Conservation (phyloP, 805 yeast genomes). For the Metschnikowia colocasiae region DNA sequence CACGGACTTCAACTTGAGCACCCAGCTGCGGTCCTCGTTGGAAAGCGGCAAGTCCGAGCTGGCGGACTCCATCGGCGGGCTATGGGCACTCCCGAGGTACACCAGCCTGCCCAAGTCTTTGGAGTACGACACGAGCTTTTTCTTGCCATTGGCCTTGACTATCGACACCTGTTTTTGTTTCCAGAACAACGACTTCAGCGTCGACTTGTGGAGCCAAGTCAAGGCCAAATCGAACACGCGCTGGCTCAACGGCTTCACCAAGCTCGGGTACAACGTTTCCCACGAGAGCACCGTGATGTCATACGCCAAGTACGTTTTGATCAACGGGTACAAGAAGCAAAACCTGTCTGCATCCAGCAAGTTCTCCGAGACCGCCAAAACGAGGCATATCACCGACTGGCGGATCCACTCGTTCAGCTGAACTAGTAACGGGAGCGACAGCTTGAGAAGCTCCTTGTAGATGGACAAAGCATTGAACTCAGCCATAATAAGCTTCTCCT, state of each 20-base stretch:
- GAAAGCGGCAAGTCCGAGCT: conserved; percentile 39
- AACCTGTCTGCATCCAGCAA: conserved; percentile 74
- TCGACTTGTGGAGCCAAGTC: conserved; percentile 67
- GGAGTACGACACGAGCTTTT: conserved; percentile 25
- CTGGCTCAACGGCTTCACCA: conserved; percentile 64
- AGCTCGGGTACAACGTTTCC: conserved; percentile 61
- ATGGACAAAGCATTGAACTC: conserved; percentile 39
- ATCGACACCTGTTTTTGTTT: conserved; percentile 35
- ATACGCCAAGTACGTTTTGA: conserved; percentile 70
- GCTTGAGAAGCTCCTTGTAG: conserved; percentile 33
- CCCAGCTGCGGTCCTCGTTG: conserved; percentile 66
- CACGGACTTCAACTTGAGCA: conserved; percentile 64
- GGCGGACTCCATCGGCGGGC: conserved; percentile 1
- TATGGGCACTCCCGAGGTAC: conserved; percentile 22
- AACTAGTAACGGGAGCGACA: conserved; percentile 52
- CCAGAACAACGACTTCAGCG: conserved; percentile 75
- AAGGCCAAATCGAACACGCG: conserved; percentile 60
- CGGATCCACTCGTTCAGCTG: conserved; percentile 90
- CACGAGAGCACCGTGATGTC: conserved; percentile 69
- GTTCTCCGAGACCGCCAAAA: conserved; percentile 59
- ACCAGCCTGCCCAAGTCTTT: conserved; percentile 37
- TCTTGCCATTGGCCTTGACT: conserved; percentile 16
- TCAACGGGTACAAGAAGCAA: conserved; percentile 78
- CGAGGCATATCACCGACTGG: conserved; percentile 58
- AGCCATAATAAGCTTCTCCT: conserved; percentile 25